A percentile compares a stretch with the other conserved stretches of the same genome.
phyloP scores from a whole-genome alignment of 257 asterid genomes.

The Solanum arcanum region DNA sequence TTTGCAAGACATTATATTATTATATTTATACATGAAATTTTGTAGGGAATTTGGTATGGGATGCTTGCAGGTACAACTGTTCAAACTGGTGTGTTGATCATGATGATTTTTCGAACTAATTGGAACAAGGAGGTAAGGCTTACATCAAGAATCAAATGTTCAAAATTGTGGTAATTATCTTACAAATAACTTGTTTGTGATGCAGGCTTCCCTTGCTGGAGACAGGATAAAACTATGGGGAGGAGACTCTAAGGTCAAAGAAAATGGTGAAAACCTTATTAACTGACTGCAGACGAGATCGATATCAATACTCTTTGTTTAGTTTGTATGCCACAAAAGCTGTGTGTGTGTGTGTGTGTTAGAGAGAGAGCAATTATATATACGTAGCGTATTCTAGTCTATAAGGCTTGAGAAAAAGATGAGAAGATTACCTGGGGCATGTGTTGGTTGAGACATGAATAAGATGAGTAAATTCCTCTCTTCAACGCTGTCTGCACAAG shows the following conservation, averaged over 20 bases:
- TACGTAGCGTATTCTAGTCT: no score
- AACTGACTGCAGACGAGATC: not conserved
- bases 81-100: slow-evolving; percentile 20
- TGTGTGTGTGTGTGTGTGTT: not conserved
- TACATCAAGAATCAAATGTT: not conserved
- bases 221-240: slow-evolving; percentile 42
- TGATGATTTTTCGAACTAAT: slow-evolving; percentile 21
- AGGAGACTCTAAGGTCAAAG: slow-evolving; percentile 15
- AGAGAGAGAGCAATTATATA: not conserved
- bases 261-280: not conserved
- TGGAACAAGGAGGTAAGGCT: slow-evolving; percentile 34
- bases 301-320: not conserved
- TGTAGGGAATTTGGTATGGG: slow-evolving; percentile 45
- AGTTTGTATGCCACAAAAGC: not conserved
- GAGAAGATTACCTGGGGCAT: not conserved
- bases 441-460: not conserved
- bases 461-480: not conserved
- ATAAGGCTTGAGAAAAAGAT: no score
- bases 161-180: not conserved
- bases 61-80: slow-evolving; percentile 31
- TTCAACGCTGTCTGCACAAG: not conserved
- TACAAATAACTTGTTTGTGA: not conserved
- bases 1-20: not conserved
- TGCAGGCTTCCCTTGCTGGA: slow-evolving; percentile 33
- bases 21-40: not conserved